A percentile compares a stretch with the other conserved stretches of the same genome.
phyloP scores from a whole-genome alignment of 352 stramenopile genomes.

The Hyaloperonospora brassicae region DNA sequence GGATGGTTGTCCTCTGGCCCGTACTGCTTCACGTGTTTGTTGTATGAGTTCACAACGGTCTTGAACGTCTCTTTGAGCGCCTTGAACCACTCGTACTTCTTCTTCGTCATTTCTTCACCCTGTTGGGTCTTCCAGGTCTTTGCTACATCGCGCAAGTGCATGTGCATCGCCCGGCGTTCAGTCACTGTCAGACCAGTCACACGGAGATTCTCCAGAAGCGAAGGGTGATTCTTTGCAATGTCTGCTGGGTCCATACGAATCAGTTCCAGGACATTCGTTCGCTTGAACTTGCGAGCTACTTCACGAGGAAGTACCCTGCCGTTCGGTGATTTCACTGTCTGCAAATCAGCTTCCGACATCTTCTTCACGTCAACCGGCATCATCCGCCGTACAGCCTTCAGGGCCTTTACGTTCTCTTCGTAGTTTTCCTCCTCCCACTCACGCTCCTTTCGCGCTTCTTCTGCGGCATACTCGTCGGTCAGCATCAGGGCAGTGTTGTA shows the following conservation, averaged over 20 bases:
- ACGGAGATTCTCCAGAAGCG: constrained; percentile 85
- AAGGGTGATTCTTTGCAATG: constrained; percentile 85
- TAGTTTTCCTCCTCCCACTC: constrained; percentile 90
- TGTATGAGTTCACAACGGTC: constrained; percentile 86
- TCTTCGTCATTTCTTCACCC: constrained; percentile 88
- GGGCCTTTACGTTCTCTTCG: constrained; percentile 75
- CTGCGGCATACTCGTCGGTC: constrained; percentile 88
- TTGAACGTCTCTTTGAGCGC: constrained; percentile 90
- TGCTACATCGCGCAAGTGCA: constrained; percentile 79
- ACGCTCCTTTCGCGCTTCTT: constrained; percentile 85
- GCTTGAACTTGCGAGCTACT: constrained; percentile 87
- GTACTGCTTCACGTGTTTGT: constrained; percentile 87
- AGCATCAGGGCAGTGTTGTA: constrained; percentile 89
- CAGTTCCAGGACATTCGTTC: constrained; percentile 88
- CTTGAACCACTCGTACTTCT: constrained; percentile 90
- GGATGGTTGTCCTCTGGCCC: constrained; percentile 83
- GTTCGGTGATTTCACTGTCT: constrained; percentile 55
- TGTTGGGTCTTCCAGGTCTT: constrained; percentile 84
- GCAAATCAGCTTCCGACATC: constrained; percentile 83
- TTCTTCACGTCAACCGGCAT: constrained; percentile 90
- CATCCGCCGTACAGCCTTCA: constrained; percentile 86
- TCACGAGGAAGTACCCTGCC: constrained; percentile 70
- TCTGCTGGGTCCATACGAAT: constrained; percentile 81
- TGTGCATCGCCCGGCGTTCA: constrained; percentile 83
- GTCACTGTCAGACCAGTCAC: constrained; percentile 88